Evolutionary conservation across 306 rosid species (phyloP), one percentile per base, ranked within the genome.

Genomic region (Sindora glabra): DNA sequence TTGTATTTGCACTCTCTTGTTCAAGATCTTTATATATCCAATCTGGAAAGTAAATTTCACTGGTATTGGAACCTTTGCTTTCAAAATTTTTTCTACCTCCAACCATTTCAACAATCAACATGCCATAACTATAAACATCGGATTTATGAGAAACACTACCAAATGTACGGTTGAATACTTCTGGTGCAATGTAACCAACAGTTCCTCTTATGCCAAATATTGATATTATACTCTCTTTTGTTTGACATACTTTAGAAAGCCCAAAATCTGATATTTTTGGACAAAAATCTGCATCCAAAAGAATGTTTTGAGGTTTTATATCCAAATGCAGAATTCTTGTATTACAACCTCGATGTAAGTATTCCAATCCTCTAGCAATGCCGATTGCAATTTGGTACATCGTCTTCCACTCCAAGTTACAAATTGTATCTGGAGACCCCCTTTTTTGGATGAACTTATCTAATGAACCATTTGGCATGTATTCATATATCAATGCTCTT

Each of bases 51-150:
- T 65, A 65, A 27, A 49, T 59, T 49, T 72, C 62, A 14, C 61
- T 44, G 1, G 48, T 42, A 16, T 22, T 23, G 1, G 71, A 72
- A 7, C 38, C 32, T 47, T 9, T 23, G 5, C 19, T 22, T 24
- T 24, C 63, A 41, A 21, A 21, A 4, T 58, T 51, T 47, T 58
- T 65, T 51, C 73, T 73, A 4, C 68, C 56, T 36, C 68, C 73
- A 51, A 65, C 53, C 58, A 65, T 73, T 36, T 59, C 77, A 9
- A 65, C 56, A 44, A 64, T 10, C 40, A 72, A 29, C 72, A 64
- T 72, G 8, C 72, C 72, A 48, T 64, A 72, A 8, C 77, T 73
- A 26, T 65, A 73, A 0, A 73, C 77, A 26, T 73, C 73, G 1
- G 69, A 59, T 34, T 73, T 73, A 12, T 48, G 42, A 14, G 77